Base-by-base conservation (phyloP, 192 early-diverging fungal species). In the Glomus cerebriforme region DNA sequence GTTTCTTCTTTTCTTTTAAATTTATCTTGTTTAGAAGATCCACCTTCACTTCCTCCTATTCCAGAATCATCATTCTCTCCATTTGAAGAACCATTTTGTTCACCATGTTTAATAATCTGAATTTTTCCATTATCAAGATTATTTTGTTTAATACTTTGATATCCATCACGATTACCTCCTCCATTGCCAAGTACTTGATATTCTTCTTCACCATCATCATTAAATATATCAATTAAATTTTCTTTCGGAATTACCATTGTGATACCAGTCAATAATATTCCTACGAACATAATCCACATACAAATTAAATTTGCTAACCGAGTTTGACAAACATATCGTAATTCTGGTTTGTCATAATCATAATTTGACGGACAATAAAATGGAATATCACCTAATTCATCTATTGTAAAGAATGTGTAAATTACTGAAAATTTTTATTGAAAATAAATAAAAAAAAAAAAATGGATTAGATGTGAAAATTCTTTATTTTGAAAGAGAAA, bases 301-400 rank as follows among this genome's bases (percentile, higher is more conserved):
- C 22, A 15, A n/a, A 68, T 39, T 39, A 68, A 68, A 68, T 68
- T 68, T 39, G 66, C 66, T 8, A n/a, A 31, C 15, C 66, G 66
- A 68, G 19, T 17, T 68, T 68, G 66, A 39, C 66, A 68, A 13
- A 35, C 66, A 5, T 22, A n/a, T 37, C 19, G 32, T 39, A 39
- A 68, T 37, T n/a, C 19, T n/a, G 31, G 32, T 22, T 32, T n/a
- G 12, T 12, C 7, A 37, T 68, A 68, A 39, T 31, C n/a, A 12
- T 68, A 32, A 68, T 68, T 39, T 9, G 35, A 26, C n/a, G 66
- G 66, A 68, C 66, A 68, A 39, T 68, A 39, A 37, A 68, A 68
- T 39, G 66, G 66, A 37, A 68, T 39, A 37, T 37, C 66, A 19
- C 34, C 66, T n/a, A 68, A 19, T 22, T 68, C 66, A n/a, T 68